Base-by-base conservation (phyloP, 176 grass and related monocot species). In the Thalia dealbata region DNA sequence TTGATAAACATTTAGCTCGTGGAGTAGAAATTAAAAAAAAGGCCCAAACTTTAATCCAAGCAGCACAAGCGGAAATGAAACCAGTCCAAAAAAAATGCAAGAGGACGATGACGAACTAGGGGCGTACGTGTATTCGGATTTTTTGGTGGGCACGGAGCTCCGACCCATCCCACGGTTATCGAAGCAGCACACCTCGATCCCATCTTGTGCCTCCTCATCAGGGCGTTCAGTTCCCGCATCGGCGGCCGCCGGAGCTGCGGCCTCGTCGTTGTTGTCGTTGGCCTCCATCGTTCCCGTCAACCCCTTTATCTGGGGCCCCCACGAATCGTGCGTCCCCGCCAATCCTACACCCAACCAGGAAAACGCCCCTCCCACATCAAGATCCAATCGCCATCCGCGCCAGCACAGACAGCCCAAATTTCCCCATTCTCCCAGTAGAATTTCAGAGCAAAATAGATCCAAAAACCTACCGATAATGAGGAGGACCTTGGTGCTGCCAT, bases 101-200 rank as follows among this genome's bases (percentile, higher is more conserved):
- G 3, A 60, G 9, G 42, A 42, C 0, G n/a, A 29, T 60, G 24
- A 68, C 26, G 43, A 68, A 19, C 14, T 18, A 32, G 32, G 27
- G 42, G 29, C 82, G 61, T 56, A 93, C 90, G 86, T 93, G 69
- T 89, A 93, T 35, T 87, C 81, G 7, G 86, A 86, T 41, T 76
- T 93, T 3, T 78, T 70, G 2, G 69, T 67, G 51, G 90, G 90
- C 55, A 81, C 78, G 41, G 81, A 93, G 84, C 90, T 93, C 8
- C 70, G 79, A 14, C 90, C 86, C 48, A 93, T 73, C 71, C 86
- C 86, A 73, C 90, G 90, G 78, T 93, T 93, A 83, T 93, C 90
- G 72, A 89, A 93, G 84, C 84, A 93, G 72, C 91, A 93, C 28
- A 87, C 82, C 84, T 93, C 91, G 29, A 87, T 74, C 26, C 84